Evolutionary conservation across 2,329 filamentous ascomycete genomes (phyloP).

Genomic region (Hypoxylon sp.): DNA sequence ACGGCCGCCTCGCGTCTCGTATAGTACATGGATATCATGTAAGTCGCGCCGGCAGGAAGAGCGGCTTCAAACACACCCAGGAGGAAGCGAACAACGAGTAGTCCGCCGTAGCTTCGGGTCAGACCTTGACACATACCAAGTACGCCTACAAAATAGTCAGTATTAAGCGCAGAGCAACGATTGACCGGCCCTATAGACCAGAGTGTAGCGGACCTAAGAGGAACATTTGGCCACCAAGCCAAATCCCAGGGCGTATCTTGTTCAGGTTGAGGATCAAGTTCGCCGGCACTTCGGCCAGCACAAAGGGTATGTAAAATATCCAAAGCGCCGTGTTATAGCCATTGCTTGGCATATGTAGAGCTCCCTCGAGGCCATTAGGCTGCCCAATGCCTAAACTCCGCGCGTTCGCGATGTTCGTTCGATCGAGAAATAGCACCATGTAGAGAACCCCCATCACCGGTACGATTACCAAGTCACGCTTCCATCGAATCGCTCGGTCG

Average conservation of each 20-base stretch:
- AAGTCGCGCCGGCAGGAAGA: conserved; percentile 53
- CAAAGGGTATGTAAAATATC: conserved; percentile 63
- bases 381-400: conserved; percentile 51
- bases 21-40: conserved; percentile 53
- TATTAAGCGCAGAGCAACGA: not conserved
- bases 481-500: conserved; percentile 48
- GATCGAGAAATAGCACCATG: conserved; percentile 50
- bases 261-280: conserved; percentile 61
- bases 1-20: conserved; percentile 49
- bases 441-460: conserved; percentile 53
- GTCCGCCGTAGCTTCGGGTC: conserved; percentile 57
- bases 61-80: conserved; percentile 81
- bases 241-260: conserved; percentile 57
- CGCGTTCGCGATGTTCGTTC: conserved; percentile 62
- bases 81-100: conserved; percentile 65
- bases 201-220: conserved; percentile 54
- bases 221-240: conserved; percentile 60
- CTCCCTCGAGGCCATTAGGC: conserved; percentile 60
- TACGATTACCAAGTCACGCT: conserved; percentile 50
- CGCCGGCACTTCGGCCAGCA: conserved; percentile 62
- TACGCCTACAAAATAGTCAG: conserved; percentile 53
- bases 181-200: not conserved
- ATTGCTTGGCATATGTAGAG: conserved; percentile 60
- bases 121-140: conserved; percentile 61
- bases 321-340: conserved; percentile 61